phyloP scores from a whole-genome alignment of 164 flowering plant genomes.

The Vitis rupestris region DNA sequence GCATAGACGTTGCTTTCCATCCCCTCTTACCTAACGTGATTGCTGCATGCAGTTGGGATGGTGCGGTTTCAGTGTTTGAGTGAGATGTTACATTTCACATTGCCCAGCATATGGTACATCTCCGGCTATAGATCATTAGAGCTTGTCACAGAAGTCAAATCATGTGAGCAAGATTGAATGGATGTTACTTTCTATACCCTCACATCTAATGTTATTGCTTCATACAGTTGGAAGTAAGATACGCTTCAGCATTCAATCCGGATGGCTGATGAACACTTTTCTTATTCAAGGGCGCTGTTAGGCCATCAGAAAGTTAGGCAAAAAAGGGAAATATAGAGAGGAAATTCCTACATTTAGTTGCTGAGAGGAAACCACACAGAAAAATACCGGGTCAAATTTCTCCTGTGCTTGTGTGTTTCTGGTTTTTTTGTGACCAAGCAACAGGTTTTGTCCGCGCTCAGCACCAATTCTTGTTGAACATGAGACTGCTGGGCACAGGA shows the following conservation, averaged over 20 bases:
- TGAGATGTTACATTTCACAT: slow-evolving; percentile 17
- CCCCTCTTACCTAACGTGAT: slow-evolving; percentile 68
- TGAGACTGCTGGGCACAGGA: neutral
- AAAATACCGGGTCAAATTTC: neutral
- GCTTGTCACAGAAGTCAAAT: too few relatives aligned
- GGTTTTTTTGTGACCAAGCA: neutral
- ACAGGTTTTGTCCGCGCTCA: neutral
- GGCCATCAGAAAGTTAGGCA: neutral
- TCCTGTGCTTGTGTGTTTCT: neutral
- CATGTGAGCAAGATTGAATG: too few relatives aligned
- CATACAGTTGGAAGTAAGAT: too few relatives aligned
- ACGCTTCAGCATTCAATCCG: neutral
- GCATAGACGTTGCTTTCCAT: slow-evolving; percentile 79
- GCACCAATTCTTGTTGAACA: neutral
- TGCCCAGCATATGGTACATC: too few relatives aligned
- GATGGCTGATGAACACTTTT: too few relatives aligned
- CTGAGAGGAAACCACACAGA: neutral
- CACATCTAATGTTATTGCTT: too few relatives aligned
- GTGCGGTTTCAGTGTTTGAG: slow-evolving; percentile 62
- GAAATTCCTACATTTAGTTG: slow-evolving; percentile 3
- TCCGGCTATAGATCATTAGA: too few relatives aligned
- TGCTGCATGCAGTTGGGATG: slow-evolving; percentile 85
- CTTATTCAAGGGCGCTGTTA: neutral
- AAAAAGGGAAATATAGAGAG: neutral
- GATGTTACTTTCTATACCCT: too few relatives aligned